Percentiles rank a stretch among this genome's conserved stretches.
phyloP scores from a whole-genome alignment of 331 rosid species.

The Malus hybrid region DNA sequence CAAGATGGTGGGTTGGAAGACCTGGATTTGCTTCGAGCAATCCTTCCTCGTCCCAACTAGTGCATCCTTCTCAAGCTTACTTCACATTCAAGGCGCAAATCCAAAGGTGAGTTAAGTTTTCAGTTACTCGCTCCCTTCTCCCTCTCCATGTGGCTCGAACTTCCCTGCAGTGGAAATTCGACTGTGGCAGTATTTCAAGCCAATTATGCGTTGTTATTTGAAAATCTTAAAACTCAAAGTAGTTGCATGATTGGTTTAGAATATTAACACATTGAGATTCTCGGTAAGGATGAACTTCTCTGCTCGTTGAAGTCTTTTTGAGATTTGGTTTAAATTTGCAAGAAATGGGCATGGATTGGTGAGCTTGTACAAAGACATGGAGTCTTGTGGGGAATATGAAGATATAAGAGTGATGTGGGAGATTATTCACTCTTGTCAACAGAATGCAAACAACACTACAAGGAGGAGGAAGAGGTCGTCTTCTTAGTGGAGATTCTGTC shows the following conservation, averaged over 20 bases:
- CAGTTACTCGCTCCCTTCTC: background rate
- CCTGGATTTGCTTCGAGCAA: slow-evolving; percentile 45
- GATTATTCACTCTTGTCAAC: slow-evolving; percentile 66
- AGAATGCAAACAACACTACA: slow-evolving; percentile 12
- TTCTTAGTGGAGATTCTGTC: slow-evolving; percentile 34
- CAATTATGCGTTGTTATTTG: no score
- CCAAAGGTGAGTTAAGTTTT: slow-evolving; percentile 35
- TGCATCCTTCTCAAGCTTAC: slow-evolving; percentile 30
- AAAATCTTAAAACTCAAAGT: no score
- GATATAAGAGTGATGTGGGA: slow-evolving; percentile 91
- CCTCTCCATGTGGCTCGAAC: background rate
- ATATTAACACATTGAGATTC: no score
- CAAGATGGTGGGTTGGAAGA: slow-evolving; percentile 47
- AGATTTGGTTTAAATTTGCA: slow-evolving; percentile 19
- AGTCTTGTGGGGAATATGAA: slow-evolving; percentile 66
- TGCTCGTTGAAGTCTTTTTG: background rate
- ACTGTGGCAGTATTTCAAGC: no score
- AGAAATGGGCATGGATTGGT: slow-evolving; percentile 50
- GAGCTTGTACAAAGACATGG: slow-evolving; percentile 60
- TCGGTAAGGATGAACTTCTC: no score
- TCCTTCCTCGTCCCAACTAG: slow-evolving; percentile 44
- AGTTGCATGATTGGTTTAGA: no score
- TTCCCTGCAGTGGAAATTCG: background rate
- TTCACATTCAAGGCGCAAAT: slow-evolving; percentile 34
- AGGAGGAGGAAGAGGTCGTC: slow-evolving; percentile 21